Base-by-base conservation (phyloP, 345 rosid genomes). In the Citrus mangshanensis region DNA sequence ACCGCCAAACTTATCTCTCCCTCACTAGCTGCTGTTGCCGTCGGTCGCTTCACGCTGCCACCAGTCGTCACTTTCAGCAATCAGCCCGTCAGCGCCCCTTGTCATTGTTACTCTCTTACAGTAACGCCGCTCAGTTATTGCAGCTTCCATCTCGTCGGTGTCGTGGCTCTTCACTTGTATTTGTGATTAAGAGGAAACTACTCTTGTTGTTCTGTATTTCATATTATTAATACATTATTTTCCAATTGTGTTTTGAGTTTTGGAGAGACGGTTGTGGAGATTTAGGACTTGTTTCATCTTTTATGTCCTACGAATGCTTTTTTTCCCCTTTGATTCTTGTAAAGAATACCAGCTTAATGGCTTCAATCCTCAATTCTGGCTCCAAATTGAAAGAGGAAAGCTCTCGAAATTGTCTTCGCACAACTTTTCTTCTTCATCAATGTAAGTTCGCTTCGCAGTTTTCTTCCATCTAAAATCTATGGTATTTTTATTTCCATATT, bases 311-410 rank as follows among this genome's bases (percentile, higher is more conserved):
- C 88, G 98, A 92, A 90, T 91, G 85, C 91, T 38, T 90, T 90
- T 90, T 83, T 88, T 87, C 75, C 91, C 95, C 7, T 88, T 97
- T 68, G 98, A 94, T 74, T 86, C 95, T 35, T 92, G 88, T 87
- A 94, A 94, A 89, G 98, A 94, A 68, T 81, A 92, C 68, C 94
- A 91, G 81, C 89, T 89, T 83, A 79, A 89, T 91, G 89, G 92
- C 2, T 82, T 93, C 61, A 96, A 96, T 92, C 98, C 98, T 6
- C 98, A 96, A 87, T 92, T 98, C 66, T 94, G 99, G 99, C 99
- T 38, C 42, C 42, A 38, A 86, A 97, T 93, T 79, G 98, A 96
- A 83, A 91, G 98, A 84, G 99, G 98, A 82, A 96, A 93, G 82
- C 88, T 87, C 71, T 81, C 88, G 58, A 91, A 91, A 77, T 68